Evolutionary conservation across 805 yeast genomes (phyloP), one percentile per base, ranked within the genome.

Genomic region (Wickerhamomyces bisporus): DNA sequence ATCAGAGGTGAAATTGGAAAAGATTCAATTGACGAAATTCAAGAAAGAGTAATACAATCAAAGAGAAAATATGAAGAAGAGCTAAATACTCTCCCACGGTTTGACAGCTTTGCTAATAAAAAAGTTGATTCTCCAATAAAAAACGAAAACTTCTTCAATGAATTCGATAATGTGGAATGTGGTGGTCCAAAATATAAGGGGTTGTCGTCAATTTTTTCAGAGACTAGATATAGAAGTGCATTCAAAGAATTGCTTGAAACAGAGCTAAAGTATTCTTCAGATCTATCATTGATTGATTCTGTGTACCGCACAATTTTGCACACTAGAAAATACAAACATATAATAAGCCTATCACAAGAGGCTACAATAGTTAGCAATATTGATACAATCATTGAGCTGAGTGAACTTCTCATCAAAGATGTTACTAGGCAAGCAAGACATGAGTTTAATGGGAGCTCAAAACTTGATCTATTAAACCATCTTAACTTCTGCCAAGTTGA

Each of bases 311-410:
- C 61, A 6, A 46, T 60, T 10, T 44, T 66, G 19, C 50, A 50
- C 29, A 58, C 60, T 6, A 45, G 41, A 21, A 52, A 53, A 20
- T 57, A 55, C 31, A 53, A 50, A 17, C 47, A 60, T 32, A 57
- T 62, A 12, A 47, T 71, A 10, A 47, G 62, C 19, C 35, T 48
- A 5, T 53, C 53, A 18, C 73, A 71, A 24, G 65, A 64, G 38
- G 32, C 61, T 5, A 37, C 62, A 7, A 44, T 73, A 2, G 72
- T 73, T 54, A 71, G 74, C 1, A 70, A 71, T 43, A 46, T 70
- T 27, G 65, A 58, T 13, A 60, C 68, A 2, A 58, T 73, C 24
- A 39, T 59, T 6, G 62, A 65, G 9, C 47, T 68, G 5, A 62
- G 69, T 42, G 52, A 55, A 13, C 38, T 62, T 4, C 58, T 69